Evolutionary conservation across 2,329 filamentous ascomycete genomes (phyloP), one percentile per base, ranked within the genome.

Genomic region (Pseudogymnoascus sp.): DNA sequence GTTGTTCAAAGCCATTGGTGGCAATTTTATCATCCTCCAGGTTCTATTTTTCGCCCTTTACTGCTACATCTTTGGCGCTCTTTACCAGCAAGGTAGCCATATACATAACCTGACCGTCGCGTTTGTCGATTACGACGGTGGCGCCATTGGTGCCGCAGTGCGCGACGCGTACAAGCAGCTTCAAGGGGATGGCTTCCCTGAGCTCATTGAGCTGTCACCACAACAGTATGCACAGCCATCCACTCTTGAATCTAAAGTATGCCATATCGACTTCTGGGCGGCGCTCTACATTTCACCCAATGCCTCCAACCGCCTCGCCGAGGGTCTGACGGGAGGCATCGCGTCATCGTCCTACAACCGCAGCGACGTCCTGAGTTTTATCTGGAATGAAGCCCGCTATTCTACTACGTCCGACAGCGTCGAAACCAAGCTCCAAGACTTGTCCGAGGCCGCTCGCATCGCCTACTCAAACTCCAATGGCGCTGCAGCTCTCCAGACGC

Each of bases 61-160:
- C 17, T 64, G 38, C 17, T 77, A 76, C 35, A 69, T 77, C 15
- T 76, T 75, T 57, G 75, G 75, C 1, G 62, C 73, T 1, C 61
- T 73, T 1, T 76, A 70, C 21, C 62, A 72, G 10, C 68, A 70
- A 13, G 62, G 38, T 0, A 38, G 63, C 4, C 70, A 71, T 62
- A 73, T 81, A n/a, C 74, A 73, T 2, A 73, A 75, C 0, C 72
- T 88, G 8, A 77, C 76, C 2, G 77, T 88, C 8, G 80, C 82
- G 65, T 80, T 87, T 1, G 85, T 88, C 28, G 83, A 87, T 70
- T 87, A 88, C 67, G 86, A 89, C 69, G 82, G 81, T 4, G 77
- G 78, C 60, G 70, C 78, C 3, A 68, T 78, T 35, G 75, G 76
- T 26, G 21, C 67, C 4, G 68, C 76, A 1, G 64, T 78, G 3